These are phyloP conservation scores for Lasiodiplodia citricola DNA, from an alignment of 2,329 filamentous ascomycete genomes.

Conservation along the genomic window DNA sequence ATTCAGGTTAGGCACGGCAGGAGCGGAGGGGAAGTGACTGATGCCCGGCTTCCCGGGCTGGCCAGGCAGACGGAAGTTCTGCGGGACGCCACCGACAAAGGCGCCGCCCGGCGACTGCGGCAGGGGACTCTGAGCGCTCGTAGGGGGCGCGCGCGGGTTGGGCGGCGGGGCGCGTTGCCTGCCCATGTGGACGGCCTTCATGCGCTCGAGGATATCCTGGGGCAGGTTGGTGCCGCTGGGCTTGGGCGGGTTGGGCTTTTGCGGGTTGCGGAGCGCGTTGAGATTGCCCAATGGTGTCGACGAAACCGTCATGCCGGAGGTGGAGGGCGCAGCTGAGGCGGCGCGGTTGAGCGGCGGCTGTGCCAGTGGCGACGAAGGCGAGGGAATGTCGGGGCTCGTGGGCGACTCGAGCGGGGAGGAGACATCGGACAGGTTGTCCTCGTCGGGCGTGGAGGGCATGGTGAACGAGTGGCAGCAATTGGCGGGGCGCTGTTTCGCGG, in stretches of 20 bases:
- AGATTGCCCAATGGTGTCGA: slow-evolving; percentile 78
- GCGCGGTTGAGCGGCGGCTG: slow-evolving; percentile 60
- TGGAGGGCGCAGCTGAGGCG: slow-evolving; percentile 61
- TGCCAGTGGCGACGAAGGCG: slow-evolving; percentile 28
- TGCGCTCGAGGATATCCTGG: slow-evolving; percentile 70
- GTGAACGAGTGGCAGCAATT: slow-evolving; percentile 14
- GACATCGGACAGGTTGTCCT: slow-evolving; percentile 30
- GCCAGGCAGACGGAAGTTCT: slow-evolving; percentile 50
- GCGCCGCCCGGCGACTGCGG: slow-evolving; percentile 34
- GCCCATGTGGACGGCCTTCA: slow-evolving; percentile 72
- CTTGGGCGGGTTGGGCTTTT: slow-evolving; percentile 32
- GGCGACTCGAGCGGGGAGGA: slow-evolving; percentile 37
- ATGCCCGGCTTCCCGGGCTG: slow-evolving; percentile 44
- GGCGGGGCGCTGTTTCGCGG: slow-evolving; percentile 15
- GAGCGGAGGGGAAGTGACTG: slow-evolving; percentile 55
- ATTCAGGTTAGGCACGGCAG: slow-evolving; percentile 48
- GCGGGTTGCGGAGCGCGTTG: too few relatives aligned
- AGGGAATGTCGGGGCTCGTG: slow-evolving; percentile 33
- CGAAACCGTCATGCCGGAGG: slow-evolving; percentile 71
- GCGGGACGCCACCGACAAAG: slow-evolving; percentile 45
- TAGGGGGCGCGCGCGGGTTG: slow-evolving; percentile 28
- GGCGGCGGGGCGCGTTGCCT: slow-evolving; percentile 62
- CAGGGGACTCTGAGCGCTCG: background rate
- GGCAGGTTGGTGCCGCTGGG: slow-evolving; percentile 58
- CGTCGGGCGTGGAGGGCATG: slow-evolving; percentile 25